Evolutionary conservation across 2,329 filamentous ascomycete genomes (phyloP), one percentile per base, ranked within the genome.

Genomic region (Fusarium citri): DNA sequence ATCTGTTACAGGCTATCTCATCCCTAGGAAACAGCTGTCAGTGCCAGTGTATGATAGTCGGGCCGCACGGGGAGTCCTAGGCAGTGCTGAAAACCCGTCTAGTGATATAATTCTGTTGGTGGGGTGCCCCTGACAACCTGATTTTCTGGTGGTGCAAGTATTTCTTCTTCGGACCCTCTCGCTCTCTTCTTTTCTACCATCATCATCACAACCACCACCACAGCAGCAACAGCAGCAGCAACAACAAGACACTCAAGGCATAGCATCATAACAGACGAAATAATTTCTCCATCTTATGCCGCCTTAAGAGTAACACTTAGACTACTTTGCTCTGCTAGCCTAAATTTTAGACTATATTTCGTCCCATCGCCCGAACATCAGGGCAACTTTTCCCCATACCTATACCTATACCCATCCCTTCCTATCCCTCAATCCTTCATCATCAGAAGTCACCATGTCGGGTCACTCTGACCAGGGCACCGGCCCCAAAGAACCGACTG

Each of bases 61-160:
- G 34, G 34, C 34, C 10, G 18, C 11, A 48, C 18, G 15, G 6
- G 25, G 43, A 50, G 28, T 18, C 8, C 40, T 59, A 37, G 34
- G 34, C 18, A 37, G 34, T 37, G 34, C 47, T 45, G 40, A 20
- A 26, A 11, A n/a, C 18, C 9, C 9, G 9, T 10, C 12, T 7
- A 31, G 10, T 28, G 25, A 20, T 37, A 20, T 4, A 20, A 18
- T 43, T 45, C 31, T 15, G 18, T 61, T 60, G 45, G 34, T 42
- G 15, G 22, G 51, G 47, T 66, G 55, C 43, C 43, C 26, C n/a
- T 30, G 40, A 48, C 23, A 61, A 59, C 55, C 26, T 49, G 37
- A 9, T 26, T 53, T 18, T 66, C 18, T 47, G 16, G 28, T 49
- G 42, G 55, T 54, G 49, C 9, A 54, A 28, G 28, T 34, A 53